Evolutionary conservation across 1,139 yeast genomes (phyloP), one percentile per base, ranked within the genome.

Genomic region (Groenewaldozyma auringiensis): DNA sequence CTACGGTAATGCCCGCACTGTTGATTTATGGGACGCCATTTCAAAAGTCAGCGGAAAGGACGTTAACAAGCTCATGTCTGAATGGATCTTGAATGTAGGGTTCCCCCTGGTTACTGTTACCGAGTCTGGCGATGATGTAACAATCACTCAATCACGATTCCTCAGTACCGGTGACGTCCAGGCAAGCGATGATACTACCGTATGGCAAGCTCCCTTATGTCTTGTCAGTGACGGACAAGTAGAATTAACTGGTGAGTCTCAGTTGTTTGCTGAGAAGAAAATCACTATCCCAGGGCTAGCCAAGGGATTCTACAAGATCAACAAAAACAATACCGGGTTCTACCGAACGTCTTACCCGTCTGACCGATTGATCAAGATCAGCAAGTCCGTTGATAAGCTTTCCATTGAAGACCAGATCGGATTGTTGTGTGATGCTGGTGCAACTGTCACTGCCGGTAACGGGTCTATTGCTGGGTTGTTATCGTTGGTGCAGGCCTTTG

Each of bases 371-470:
- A 64, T 71, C 44, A 81, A 80, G 65, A 75, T 87, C 55, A 87
- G 92, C 47, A 65, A 74, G 54, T 87, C 86, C 44, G 88, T 87
- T 48, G 70, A 69, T 35, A 71, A 71, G 17, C 73, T 86, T 54
- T 74, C 89, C 4, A 86, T 82, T 43, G 89, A 83, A 63, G 95
- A 86, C 64, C 80, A 94, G 65, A 83, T 84, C 47, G 94, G 94
- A 46, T 76, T 86, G 54, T 85, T 86, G 42, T 87, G 94, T 21
- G 95, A 86, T 68, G 84, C 86, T 21, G 80, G 76, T 45, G 76
- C 89, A 8, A 74, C 85, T 55, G 76, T 92, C 2, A 68, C 80
- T 14, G 77, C 88, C 39, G 95, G 95, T 16, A 80, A 78, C 61
- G 78, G 82, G 50, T 71, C 81, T 47, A 81, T 94, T 25, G 71